Percentiles rank a stretch among this genome's conserved stretches.
phyloP scores from a whole-genome alignment of 2,329 filamentous ascomycete species.

The Gnomoniopsis sp. region DNA sequence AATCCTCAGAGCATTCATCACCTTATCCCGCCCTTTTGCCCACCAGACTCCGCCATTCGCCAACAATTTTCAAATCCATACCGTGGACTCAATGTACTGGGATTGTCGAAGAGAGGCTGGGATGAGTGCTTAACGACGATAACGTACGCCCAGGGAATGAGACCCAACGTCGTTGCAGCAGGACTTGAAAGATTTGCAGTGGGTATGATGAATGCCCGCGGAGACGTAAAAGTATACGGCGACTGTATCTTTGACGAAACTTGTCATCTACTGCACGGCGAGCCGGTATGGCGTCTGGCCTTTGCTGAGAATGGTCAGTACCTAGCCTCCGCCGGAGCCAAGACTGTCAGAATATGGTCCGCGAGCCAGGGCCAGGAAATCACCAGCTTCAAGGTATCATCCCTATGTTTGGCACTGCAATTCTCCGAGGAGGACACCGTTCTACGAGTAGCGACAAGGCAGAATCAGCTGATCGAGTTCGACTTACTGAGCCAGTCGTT shows the following conservation, averaged over 20 bases:
- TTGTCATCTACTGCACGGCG: not conserved
- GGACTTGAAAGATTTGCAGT: conserved; percentile 17
- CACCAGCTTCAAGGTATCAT: conserved; percentile 9
- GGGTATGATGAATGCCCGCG: conserved; percentile 8
- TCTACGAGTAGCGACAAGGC: not conserved
- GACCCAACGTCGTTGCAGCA: conserved; percentile 12
- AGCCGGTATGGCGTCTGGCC: conserved; percentile 20
- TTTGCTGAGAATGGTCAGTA: conserved; percentile 18
- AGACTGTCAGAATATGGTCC: conserved; percentile 19
- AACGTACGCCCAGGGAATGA: conserved; percentile 11
- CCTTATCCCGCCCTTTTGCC: conserved; percentile 26
- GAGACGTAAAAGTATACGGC: not conserved
- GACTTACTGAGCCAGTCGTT: not conserved
- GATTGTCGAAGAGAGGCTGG: conserved; percentile 18
- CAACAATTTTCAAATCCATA: conserved; percentile 19
- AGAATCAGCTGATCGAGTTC: conserved; percentile 4
- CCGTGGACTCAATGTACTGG: conserved; percentile 20
- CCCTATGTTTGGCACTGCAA: conserved; percentile 10
- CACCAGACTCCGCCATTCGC: conserved; percentile 20
- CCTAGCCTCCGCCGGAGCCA: conserved; percentile 18
- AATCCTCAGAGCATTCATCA: conserved; percentile 22
- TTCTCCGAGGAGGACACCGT: conserved; percentile 9
- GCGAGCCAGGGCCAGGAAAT: conserved; percentile 6
- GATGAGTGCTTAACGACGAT: conserved; percentile 24
- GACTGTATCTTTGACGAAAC: not conserved